These are phyloP conservation scores for Clonostachys sp. DNA, from an alignment of 2,329 filamentous ascomycete genomes.

Conservation along the genomic window DNA sequence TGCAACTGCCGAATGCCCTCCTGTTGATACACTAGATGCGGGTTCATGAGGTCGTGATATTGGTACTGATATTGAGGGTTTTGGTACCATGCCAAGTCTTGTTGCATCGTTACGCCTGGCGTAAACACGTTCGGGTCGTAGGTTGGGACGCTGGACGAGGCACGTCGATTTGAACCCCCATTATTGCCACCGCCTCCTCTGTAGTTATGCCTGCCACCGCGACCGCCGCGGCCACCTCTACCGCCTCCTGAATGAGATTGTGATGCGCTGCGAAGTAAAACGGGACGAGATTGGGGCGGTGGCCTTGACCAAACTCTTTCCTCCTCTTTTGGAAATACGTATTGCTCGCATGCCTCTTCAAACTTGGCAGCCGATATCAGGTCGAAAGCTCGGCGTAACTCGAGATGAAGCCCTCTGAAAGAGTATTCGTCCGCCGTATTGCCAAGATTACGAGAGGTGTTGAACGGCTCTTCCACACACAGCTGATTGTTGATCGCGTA, in stretches of 20 bases:
- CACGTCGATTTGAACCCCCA: constrained; percentile 39
- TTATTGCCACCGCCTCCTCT: constrained; percentile 30
- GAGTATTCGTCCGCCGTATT: constrained; percentile 96
- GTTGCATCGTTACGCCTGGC: constrained; percentile 34
- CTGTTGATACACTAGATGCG: constrained; percentile 32
- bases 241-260: constrained; percentile 52
- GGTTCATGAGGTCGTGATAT: constrained; percentile 21
- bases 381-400: constrained; percentile 85
- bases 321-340: constrained; percentile 82
- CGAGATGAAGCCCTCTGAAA: constrained; percentile 84
- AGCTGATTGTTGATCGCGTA: constrained; percentile 74
- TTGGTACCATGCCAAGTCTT: constrained; percentile 47
- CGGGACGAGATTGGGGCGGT: constrained; percentile 46
- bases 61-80: constrained; percentile 25
- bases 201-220: constrained; percentile 40
- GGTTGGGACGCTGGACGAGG: constrained; percentile 45
- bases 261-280: constrained; percentile 56
- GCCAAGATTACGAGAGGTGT: constrained; percentile 79
- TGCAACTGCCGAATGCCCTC: constrained; percentile 27
- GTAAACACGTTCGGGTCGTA: constrained; percentile 44
- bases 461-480: constrained; percentile 97
- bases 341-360: constrained; percentile 81
- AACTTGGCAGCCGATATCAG: constrained; percentile 75
- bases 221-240: constrained; percentile 42
- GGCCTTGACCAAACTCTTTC: constrained; percentile 56